phyloP scores from a whole-genome alignment of 495 filamentous ascomycete genomes.

The Podospora comata region DNA sequence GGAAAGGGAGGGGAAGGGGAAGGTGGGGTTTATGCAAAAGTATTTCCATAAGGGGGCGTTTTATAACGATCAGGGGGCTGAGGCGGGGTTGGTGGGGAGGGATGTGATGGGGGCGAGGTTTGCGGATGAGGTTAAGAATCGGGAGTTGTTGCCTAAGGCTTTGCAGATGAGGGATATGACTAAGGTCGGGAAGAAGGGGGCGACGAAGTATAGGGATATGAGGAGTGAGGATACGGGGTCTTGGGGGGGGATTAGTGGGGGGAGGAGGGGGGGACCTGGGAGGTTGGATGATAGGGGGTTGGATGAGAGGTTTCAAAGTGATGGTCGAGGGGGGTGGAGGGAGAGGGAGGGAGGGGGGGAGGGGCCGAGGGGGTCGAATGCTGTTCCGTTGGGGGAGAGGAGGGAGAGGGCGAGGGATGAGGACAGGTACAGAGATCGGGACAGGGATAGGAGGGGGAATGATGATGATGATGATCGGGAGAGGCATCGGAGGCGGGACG shows the following conservation, averaged over 20 bases:
- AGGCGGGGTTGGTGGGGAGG: constrained; percentile 67
- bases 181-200: constrained; percentile 85
- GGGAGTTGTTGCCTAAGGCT: constrained; percentile 82
- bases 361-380: constrained; percentile 57
- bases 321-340: constrained; percentile 41
- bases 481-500: constrained; percentile 35
- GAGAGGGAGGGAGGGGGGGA: constrained; percentile 32
- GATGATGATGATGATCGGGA: constrained; percentile 22
- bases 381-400: constrained; percentile 56
- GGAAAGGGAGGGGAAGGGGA: constrained; percentile 78
- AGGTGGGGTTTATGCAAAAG: constrained; percentile 90
- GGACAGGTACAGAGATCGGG: constrained; percentile 31
- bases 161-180: constrained; percentile 94
- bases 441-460: constrained; percentile 31
- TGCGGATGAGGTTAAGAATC: constrained; percentile 71
- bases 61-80: constrained; percentile 75
- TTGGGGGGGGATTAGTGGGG: constrained; percentile 62
- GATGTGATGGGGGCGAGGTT: constrained; percentile 79
- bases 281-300: constrained; percentile 41
- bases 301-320: constrained; percentile 74
- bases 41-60: constrained; percentile 98
- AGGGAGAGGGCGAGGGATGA: constrained; percentile 42
- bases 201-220: constrained; percentile 86
- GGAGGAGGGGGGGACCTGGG: constrained; percentile 34
- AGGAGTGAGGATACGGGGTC: constrained; percentile 87